Base-by-base conservation (phyloP, 345 rosid genomes). In the Sonneratia caseolaris region DNA sequence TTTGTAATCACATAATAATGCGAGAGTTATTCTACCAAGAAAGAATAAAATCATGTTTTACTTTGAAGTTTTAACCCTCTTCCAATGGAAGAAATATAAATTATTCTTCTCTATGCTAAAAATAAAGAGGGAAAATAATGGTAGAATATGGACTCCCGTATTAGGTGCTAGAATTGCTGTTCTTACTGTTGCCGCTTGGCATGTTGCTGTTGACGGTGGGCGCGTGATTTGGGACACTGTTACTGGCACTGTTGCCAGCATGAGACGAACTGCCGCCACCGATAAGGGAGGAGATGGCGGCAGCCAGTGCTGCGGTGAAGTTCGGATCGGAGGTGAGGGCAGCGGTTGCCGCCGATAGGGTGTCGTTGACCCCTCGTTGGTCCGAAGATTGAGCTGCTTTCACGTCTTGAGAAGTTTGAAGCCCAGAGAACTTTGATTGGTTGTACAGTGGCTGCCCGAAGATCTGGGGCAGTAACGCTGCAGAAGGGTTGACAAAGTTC, bases 271-370 rank as follows among this genome's bases (percentile, higher is more conserved):
- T 81, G 37, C 83, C 66, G 48, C 88, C 84, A 13, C 88, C 85
- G 11, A 89, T 87, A 40, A 87, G 79, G 22, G 89, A 80, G 22
- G 84, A 75, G 70, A 89, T 85, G 36, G 94, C 90, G 1, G 88
- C 88, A 0, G 89, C 94, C 19, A 89, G 71, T 71, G 94, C 91
- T 1, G 89, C 89, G 4, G 88, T 85, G 85, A 89, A 87, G 74
- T 82, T 83, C 3, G 90, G 91, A 70, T 89, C 89, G 21, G 87
- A 82, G 0, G 87, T 71, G 13, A 87, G 83, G 77, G 91, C 86
- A 1, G 72, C 68, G 7, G 71, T 74, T 10, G 91, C 86, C 0
- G 72, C 57, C 6, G 71, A 68, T 37, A 74, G 37, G 18, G 64
- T 69, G 70, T 71, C 56, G 66, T 37, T 37, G 69, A 68, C 37